phyloP scores from a whole-genome alignment of 345 rosid species.

The Lagerstroemia speciosa region DNA sequence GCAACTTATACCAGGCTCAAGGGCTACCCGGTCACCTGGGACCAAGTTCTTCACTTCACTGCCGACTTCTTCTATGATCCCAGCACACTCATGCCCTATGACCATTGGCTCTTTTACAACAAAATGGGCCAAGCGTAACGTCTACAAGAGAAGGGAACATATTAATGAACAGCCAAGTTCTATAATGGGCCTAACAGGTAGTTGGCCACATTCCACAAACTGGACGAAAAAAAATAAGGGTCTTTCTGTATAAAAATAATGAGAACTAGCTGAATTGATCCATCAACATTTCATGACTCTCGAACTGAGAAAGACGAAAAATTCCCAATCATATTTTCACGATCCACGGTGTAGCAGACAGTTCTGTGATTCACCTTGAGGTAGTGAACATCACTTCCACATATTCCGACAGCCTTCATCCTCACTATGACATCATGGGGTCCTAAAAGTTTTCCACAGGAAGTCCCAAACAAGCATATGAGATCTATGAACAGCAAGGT shows the following conservation, averaged over 20 bases:
- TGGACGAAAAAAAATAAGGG: no score
- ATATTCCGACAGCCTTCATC: constrained; percentile 87
- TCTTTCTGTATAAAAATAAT: no score
- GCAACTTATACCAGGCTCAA: constrained; percentile 92
- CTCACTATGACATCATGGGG: constrained; percentile 71
- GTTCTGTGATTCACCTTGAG: constrained; percentile 45
- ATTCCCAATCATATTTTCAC: neutral
- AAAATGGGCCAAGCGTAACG: constrained; percentile 65
- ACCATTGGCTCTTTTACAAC: constrained; percentile 93
- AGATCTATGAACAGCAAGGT: neutral
- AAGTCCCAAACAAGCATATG: neutral
- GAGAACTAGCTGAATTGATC: no score
- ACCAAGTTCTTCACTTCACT: constrained; percentile 54
- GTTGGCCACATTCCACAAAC: no score
- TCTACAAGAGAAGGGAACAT: constrained; percentile 23
- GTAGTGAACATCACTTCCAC: constrained; percentile 93
- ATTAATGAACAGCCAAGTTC: neutral
- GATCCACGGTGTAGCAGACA: neutral
- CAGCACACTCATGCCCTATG: constrained; percentile 94
- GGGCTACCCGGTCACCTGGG: constrained; percentile 72
- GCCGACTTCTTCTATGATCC: constrained; percentile 75
- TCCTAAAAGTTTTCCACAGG: constrained; percentile 27
- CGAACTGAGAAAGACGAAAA: neutral
- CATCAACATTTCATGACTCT: neutral
- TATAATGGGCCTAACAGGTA: no score